Evolutionary conservation across 129 eudicot genomes (phyloP).

Genomic region (Ambrosia artemisiifolia): DNA sequence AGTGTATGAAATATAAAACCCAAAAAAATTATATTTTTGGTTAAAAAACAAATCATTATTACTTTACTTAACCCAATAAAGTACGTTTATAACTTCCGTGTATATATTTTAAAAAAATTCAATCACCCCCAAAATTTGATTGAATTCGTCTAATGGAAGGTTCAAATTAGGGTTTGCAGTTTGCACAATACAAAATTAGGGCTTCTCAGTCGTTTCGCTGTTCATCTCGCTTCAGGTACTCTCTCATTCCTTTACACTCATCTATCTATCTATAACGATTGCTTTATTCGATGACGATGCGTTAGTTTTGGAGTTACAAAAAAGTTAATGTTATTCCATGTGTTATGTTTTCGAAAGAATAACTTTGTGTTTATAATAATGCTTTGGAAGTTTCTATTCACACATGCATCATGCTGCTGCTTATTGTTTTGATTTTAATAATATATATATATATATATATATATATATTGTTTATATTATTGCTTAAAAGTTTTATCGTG

Average conservation of each 20-base stretch:
- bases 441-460: too few species aligned
- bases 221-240: slow-evolving; percentile 1
- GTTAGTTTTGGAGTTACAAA: background rate
- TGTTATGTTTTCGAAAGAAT: background rate
- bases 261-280: background rate
- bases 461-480: background rate
- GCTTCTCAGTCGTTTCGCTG: background rate
- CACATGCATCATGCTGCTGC: background rate
- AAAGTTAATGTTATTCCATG: background rate
- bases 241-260: background rate
- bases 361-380: background rate
- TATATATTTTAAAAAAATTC: too few species aligned
- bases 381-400: background rate
- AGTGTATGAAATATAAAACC: too few species aligned
- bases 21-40: too few species aligned
- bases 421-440: background rate
- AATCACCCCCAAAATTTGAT: background rate
- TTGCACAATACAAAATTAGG: background rate
- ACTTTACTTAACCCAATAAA: too few species aligned
- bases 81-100: too few species aligned
- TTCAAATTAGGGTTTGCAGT: background rate
- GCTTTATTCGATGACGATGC: background rate
- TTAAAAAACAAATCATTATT: too few species aligned
- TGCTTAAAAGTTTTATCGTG: background rate
- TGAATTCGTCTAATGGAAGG: background rate